Conservation (phyloP, 1,284 basidiomycete genomes). For the Fomitopsis pinicola region DNA sequence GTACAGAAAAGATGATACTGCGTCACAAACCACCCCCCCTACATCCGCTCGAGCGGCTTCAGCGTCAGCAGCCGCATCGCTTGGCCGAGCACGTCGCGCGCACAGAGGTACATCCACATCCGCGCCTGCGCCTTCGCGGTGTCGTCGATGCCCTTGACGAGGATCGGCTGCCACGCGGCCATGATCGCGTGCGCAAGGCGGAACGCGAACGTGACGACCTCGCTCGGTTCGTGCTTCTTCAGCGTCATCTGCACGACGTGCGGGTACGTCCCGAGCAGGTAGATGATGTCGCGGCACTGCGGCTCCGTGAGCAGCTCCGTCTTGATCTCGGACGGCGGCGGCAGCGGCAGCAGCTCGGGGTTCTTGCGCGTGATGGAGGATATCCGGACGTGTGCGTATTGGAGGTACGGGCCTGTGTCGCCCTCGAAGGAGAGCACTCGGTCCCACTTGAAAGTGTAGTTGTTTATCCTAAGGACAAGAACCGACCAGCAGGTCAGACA, state of each 20-base stretch:
- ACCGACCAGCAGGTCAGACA: too few species aligned
- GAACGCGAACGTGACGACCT: constrained; percentile 81
- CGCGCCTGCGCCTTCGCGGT: constrained; percentile 65
- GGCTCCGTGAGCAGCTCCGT: constrained; percentile 65
- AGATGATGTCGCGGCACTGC: constrained; percentile 83
- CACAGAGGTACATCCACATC: constrained; percentile 87
- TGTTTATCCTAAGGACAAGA: constrained; percentile 76
- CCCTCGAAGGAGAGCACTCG: constrained; percentile 97
- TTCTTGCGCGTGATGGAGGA: constrained; percentile 94
- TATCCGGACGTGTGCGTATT: constrained; percentile 95
- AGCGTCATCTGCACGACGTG: constrained; percentile 85
- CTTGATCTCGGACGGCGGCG: constrained; percentile 64
- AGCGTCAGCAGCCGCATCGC: constrained; percentile 89
- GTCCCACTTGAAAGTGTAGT: constrained; percentile 94
- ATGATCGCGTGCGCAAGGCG: constrained; percentile 78
- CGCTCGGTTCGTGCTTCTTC: constrained; percentile 86
- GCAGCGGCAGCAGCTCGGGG: constrained; percentile 82
- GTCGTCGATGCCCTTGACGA: constrained; percentile 30
- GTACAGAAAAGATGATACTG: not conserved
- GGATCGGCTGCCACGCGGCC: constrained; percentile 79
- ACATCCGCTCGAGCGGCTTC: constrained; percentile 92
- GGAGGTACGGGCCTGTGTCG: constrained; percentile 94
- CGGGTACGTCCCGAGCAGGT: constrained; percentile 87
- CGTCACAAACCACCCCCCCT: constrained; percentile 16
- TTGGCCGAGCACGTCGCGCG: constrained; percentile 83